Base-by-base conservation (phyloP, 257 asterid species). In the Oldenlandia corymbosa region DNA sequence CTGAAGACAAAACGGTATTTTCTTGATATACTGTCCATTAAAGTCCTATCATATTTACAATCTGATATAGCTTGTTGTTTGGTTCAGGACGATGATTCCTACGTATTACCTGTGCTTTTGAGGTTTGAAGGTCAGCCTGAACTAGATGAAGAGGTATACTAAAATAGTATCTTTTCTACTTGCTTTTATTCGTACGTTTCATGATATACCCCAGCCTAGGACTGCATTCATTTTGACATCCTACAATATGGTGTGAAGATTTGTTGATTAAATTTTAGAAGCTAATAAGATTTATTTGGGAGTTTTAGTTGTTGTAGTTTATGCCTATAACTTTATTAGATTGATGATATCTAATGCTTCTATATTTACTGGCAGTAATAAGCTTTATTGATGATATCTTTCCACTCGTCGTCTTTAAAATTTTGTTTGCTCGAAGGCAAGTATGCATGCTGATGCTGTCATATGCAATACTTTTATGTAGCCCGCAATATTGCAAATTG, bases 91-190 rank as follows among this genome's bases (percentile, higher is more conserved):
- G 96, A 87, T 60, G 99, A 92, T 62, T 87, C 96, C 12, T 89
- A 85, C 82, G 79, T 87, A 75, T 77, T 92, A 51, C 99, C 99
- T 7, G 99, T 92, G 79, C 91, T 92, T 56, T 78, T 92, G 63
- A 81, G 83, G 61, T 92, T 89, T 76, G 96, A 89, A 62, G 99
- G 99, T 72, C 91, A 80, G 77, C 96, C 99, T 60, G 96, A 87
- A 81, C 82, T 92, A 52, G 95, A 92, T 71, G 99, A 89, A 55
- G 91, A 89, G 96, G 99, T 92, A 54, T 64, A 84, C 51, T 54
- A 68, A 27, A 43, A 28, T 58, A 20, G 21, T 51, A 21, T 28
- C 61, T 30, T 66, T 20, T 28, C 39, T 43, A 20, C 28, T 17
- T 20, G 18, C 16, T 18, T 1, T 20, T 17, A 1, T 9, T 17